Evolutionary conservation across 345 rosid genomes (phyloP), one percentile per base, ranked within the genome.

Genomic region (Kernera saxatilis): DNA sequence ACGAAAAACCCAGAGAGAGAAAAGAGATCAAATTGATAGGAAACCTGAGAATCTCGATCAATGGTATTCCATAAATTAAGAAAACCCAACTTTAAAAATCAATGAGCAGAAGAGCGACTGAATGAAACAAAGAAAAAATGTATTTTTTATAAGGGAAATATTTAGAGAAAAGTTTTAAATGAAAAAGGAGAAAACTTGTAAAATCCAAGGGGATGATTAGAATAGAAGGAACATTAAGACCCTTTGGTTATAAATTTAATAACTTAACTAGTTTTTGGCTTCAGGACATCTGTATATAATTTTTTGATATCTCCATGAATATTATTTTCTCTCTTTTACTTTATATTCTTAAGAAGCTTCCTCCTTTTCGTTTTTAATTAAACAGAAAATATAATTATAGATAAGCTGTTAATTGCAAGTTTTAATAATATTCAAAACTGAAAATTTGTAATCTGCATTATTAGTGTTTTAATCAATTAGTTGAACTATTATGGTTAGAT

Each of bases 11-110:
- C 68, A 61, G 3, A 49, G 17, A 73, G 53, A 21, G 53, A 44
- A 44, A 39, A 30, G 62, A 55, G 32, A 36, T 65, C 18, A 64
- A 62, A 22, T 23, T 32, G 45, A 43, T 32, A 77, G 74, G 25
- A 67, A 79, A 80, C 76, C 69, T 74, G 56, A 67, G 70, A 60
- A 74, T 83, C 84, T 83, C 79, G 77, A 79, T 55, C 61, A 70
- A 75, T 69, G 43, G 64, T 61, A 62, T 75, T 64, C 88, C 82
- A 81, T 76, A 21, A 67, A 80, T 25, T 75, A 17, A 46, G 67
- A 76, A 37, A 23, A 30, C 23, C 73, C 70, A 60, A 64, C 61
- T 44, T n/a, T 17, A 25, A 70, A 46, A 32, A 80, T 79, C 76
- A 67, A 76, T 46, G 32, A 70, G 79, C 68, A 48, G 13, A 43